Conservation (phyloP, 441 rosid species). For the Brassica hybrid region DNA sequence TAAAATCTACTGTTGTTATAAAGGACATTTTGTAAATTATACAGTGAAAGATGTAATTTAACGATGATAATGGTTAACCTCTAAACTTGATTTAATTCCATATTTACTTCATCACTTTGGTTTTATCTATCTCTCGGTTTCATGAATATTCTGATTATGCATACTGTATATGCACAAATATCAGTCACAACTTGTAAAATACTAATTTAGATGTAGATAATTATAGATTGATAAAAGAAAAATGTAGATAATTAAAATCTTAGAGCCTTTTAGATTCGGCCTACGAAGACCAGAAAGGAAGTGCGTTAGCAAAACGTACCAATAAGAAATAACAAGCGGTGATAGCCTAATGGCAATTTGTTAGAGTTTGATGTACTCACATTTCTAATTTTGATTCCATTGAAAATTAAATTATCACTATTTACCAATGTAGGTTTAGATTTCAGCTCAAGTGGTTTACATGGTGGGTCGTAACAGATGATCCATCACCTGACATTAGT, state of each 20-base stretch:
- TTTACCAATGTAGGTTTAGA: too few relatives aligned
- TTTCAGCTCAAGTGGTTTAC: too few relatives aligned
- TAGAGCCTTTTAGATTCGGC: slow-evolving; percentile 22
- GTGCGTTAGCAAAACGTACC: too few relatives aligned
- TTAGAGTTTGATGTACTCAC: too few relatives aligned
- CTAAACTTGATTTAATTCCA: background rate
- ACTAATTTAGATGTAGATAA: slow-evolving; percentile 13
- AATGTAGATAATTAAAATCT: background rate
- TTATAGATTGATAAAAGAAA: background rate
- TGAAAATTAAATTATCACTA: too few relatives aligned
- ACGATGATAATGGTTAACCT: background rate
- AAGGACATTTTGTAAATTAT: background rate
- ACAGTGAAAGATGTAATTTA: slow-evolving; percentile 18
- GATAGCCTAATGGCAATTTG: too few relatives aligned
- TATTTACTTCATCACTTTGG: slow-evolving; percentile 9
- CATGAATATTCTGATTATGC: background rate
- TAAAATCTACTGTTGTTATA: background rate
- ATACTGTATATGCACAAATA: background rate
- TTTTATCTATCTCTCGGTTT: background rate
- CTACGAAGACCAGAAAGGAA: too few relatives aligned
- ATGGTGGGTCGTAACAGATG: too few relatives aligned
- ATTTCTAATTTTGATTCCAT: too few relatives aligned
- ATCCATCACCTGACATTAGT: too few relatives aligned
- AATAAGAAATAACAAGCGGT: too few relatives aligned
- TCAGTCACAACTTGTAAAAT: slow-evolving; percentile 8